These are phyloP conservation scores for Neopestalotiopsis sp. DNA, from an alignment of 2,329 filamentous ascomycete species.

Conservation along the genomic window DNA sequence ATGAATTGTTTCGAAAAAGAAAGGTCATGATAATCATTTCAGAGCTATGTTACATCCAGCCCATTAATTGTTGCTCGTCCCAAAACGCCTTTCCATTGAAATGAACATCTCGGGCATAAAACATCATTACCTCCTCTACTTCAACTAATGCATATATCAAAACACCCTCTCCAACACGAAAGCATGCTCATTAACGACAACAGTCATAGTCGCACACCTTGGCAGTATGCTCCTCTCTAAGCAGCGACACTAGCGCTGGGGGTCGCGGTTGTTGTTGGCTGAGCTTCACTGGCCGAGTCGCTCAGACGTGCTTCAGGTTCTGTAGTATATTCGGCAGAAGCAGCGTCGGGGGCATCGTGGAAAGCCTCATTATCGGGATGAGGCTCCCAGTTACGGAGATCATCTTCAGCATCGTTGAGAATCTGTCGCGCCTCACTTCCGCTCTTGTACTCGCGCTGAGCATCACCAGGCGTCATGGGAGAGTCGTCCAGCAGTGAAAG, in stretches of 20 bases:
- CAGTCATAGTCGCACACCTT: neutral
- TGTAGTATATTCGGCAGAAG: neutral
- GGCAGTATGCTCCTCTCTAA: neutral
- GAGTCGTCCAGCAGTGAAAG: conserved; percentile 87
- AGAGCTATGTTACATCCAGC: conserved; percentile 9
- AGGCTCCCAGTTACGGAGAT: conserved; percentile 76
- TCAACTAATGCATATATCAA: neutral
- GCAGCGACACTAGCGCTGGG: neutral
- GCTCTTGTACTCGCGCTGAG: conserved; percentile 70
- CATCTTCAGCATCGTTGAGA: conserved; percentile 89
- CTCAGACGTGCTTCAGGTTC: neutral
- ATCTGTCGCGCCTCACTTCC: conserved; percentile 77
- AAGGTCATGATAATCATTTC: neutral
- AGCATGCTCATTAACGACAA: neutral
- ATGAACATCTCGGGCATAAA: neutral
- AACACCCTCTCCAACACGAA: neutral
- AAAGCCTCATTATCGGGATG: conserved; percentile 40
- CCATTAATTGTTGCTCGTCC: conserved; percentile 4
- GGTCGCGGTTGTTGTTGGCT: neutral
- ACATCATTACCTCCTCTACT: neutral
- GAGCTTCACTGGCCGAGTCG: neutral
- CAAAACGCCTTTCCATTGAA: neutral
- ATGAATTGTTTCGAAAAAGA: neutral
- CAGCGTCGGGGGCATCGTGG: conserved; percentile 1
- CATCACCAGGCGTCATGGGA: conserved; percentile 86